Conservation (phyloP, 2,329 filamentous ascomycete genomes). For the Colletotrichum ledebouriae region DNA sequence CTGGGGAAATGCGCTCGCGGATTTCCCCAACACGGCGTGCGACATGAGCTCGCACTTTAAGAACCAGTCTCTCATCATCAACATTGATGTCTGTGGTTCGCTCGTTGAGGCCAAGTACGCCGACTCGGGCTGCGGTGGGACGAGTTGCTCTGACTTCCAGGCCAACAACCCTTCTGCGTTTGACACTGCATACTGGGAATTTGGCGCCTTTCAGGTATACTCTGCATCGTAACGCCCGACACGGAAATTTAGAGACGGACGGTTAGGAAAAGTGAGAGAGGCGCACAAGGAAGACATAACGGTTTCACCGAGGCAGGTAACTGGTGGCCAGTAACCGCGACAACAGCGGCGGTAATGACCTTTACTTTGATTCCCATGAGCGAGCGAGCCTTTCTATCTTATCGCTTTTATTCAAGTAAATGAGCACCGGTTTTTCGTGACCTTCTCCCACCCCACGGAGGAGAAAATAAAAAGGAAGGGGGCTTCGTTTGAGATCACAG, state of each 20-base stretch:
- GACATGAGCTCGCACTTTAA: slow-evolving; percentile 70
- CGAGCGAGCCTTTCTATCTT: neutral
- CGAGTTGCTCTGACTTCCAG: slow-evolving; percentile 69
- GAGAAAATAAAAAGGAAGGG: too few relatives aligned
- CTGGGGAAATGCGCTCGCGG: slow-evolving; percentile 74
- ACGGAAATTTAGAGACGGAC: neutral
- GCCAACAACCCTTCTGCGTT: slow-evolving; percentile 69
- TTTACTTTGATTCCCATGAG: slow-evolving; percentile 6
- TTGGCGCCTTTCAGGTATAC: slow-evolving; percentile 72
- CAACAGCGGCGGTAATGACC: slow-evolving; percentile 6
- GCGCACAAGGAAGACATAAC: too few relatives aligned
- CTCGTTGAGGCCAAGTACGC: slow-evolving; percentile 63
- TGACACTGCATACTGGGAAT: slow-evolving; percentile 74
- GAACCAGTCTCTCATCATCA: slow-evolving; percentile 75
- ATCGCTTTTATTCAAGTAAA: neutral
- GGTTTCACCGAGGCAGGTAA: slow-evolving; percentile 28
- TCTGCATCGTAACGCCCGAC: slow-evolving; percentile 45
- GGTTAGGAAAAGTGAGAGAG: neutral
- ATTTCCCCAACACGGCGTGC: slow-evolving; percentile 75
- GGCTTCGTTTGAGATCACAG: too few relatives aligned
- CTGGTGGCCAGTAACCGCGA: slow-evolving; percentile 12
- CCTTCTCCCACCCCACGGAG: too few relatives aligned
- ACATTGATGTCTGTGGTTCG: slow-evolving; percentile 75
- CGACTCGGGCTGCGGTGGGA: slow-evolving; percentile 59
- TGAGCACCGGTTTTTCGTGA: too few relatives aligned